Evolutionary conservation across 202 grass and related monocot genomes (phyloP).

Genomic region (Eragrostis tef): DNA sequence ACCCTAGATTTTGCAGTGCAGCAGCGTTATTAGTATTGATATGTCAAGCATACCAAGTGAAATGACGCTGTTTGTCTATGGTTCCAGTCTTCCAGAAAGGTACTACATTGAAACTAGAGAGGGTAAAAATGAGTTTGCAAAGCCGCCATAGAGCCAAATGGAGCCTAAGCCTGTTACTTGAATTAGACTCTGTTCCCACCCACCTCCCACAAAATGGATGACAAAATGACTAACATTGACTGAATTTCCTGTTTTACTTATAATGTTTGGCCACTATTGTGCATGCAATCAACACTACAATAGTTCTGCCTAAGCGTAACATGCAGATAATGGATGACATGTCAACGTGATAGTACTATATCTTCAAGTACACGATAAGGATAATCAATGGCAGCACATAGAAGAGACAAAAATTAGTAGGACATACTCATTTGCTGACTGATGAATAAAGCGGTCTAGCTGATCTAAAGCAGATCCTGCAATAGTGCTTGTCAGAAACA

Average conservation of each 20-base stretch:
- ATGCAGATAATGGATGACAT: constrained; percentile 29
- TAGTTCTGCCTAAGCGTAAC: constrained; percentile 15
- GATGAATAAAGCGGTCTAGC: constrained; percentile 67
- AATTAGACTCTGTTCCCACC: no score
- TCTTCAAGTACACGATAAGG: constrained; percentile 3
- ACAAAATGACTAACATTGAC: background rate
- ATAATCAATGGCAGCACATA: constrained; percentile 7
- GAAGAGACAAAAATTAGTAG: constrained; percentile 33
- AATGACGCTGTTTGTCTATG: background rate
- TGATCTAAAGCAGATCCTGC: constrained; percentile 85
- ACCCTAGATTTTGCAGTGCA: background rate
- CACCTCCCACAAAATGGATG: background rate
- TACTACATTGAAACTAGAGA: background rate
- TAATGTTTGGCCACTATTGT: constrained; percentile 10
- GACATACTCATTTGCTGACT: constrained; percentile 86
- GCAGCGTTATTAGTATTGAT: background rate
- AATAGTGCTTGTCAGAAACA: constrained; percentile 85
- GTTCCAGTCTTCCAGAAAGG: background rate
- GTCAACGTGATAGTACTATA: background rate
- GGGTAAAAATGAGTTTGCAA: no score
- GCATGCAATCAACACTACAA: constrained; percentile 11
- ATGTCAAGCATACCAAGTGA: constrained; percentile 14
- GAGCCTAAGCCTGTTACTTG: no score
- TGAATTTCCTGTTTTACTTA: constrained; percentile 28
- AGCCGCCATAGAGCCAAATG: no score